Evolutionary conservation across 176 grass and related monocot genomes (phyloP), one percentile per base, ranked within the genome.

Genomic region (Rhynchospora pubera): DNA sequence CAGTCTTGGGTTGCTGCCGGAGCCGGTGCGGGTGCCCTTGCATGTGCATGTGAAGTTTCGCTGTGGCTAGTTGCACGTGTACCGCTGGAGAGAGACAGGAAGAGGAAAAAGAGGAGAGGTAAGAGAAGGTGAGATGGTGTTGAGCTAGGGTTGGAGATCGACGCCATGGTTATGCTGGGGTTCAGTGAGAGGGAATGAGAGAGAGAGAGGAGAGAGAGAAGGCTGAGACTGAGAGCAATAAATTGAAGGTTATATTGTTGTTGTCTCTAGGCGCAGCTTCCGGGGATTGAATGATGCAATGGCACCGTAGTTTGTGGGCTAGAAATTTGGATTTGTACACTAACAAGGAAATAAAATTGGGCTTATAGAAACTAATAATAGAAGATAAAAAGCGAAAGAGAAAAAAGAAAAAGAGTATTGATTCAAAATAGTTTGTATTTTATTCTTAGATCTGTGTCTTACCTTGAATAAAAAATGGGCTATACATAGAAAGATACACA

Each of bases 1-100:
- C 92, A 94, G 83, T 94, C 83, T 2, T 9, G 58, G 7, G 80
- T 3, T 10, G 89, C 69, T 3, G 86, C 19, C 28, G 75, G 67
- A 2, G 89, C 44, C 30, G 77, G 62, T 53, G 64, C 89, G 1
- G 42, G 65, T 70, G 34, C 73, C 71, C 81, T 28, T 28, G 26
- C 26, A 28, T 28, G 87, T 85, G 87, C 64, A 83, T 62, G 71
- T 78, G 79, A 64, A 12, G 18, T 63, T 14, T 39, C 34, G 44
- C 26, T 50, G 61, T 50, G 57, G 13, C 34, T 57, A 15, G 21
- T 18, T 28, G 86, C 83, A 43, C 84, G 88, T 63, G 32, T 45
- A 19, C n/a, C 57, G 26, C 39, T 9, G 5, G 79, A 57, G 5
- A 72, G 78, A 65, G 83, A 85, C 1, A 79, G 28, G 60, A 79